Base-by-base conservation (phyloP, 2,329 filamentous ascomycete species). In the Cladosporium sp. region DNA sequence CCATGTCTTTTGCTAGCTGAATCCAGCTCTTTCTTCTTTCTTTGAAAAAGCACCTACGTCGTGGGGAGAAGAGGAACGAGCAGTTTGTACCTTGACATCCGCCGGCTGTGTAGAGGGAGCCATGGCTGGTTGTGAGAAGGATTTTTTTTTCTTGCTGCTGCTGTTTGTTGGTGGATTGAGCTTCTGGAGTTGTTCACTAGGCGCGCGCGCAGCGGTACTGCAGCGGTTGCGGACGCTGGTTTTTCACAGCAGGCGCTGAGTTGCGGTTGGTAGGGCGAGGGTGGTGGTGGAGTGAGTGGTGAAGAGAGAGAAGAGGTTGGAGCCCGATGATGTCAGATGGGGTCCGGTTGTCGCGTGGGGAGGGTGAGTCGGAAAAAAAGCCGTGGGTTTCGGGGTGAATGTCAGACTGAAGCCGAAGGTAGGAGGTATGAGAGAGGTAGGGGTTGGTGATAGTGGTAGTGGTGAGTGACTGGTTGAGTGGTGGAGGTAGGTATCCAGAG, bases 41-140 rank as follows among this genome's bases (percentile, higher is more conserved):
- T 50, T 15, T 39, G 33, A 43, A 27, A 49, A 32, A 22, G 45
- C 36, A 48, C 45, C 45, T 48, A 48, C 45, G 45, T 30, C 27
- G 38, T 33, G 45, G 38, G 45, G 45, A 36, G 45, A 48, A 48
- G 45, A 40, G 36, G 48, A 54, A 43, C 49, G 43, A 51, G 50
- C 36, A 47, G 49, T 49, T 52, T 55, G 51, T 62, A 62, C 59
- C 53, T 56, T 59, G 32, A 45, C 51, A 54, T 61, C 59, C 41
- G 51, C 49, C 27, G 54, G 47, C 49, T 49, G 48, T 16, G 51
- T 51, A 32, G 55, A 43, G 20, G 59, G 53, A 48, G 58, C 54
- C 58, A 60, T 60, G 43, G 38, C 55, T 42, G 38, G 30, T 52
- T 27, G 40, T 38, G 40, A 45, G 38, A 30, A 46, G 30, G 40